Conservation (phyloP, 176 grass and related monocot species). For the Pontederia paniculata region DNA sequence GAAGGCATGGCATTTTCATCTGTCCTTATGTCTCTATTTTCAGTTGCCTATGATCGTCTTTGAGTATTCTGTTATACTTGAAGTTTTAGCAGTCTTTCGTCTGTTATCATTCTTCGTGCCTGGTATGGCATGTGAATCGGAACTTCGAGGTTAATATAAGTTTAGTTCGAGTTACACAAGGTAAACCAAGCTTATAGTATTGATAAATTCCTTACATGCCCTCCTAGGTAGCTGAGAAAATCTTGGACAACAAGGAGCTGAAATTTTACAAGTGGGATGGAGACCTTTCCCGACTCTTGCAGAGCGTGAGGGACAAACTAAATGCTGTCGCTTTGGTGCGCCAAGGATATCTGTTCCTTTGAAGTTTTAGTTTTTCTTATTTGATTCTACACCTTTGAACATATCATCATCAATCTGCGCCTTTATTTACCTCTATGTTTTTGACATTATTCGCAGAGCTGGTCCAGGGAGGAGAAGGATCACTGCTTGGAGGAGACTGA, state of each 20-base stretch:
- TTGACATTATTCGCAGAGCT: constrained; percentile 27
- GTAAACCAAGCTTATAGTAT: background rate
- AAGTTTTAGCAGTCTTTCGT: too few species aligned
- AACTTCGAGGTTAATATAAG: background rate
- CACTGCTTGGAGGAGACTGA: constrained; percentile 81
- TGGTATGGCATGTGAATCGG: too few species aligned
- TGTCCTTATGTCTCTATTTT: too few species aligned
- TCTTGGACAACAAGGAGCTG: constrained; percentile 86
- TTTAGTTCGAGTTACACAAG: background rate
- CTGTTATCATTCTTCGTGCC: too few species aligned
- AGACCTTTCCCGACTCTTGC: constrained; percentile 62
- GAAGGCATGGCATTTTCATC: too few species aligned
- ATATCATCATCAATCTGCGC: background rate
- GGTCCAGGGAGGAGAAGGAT: constrained; percentile 81
- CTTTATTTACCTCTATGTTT: background rate
- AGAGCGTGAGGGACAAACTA: constrained; percentile 66
- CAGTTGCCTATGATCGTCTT: too few species aligned
- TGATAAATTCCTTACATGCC: background rate
- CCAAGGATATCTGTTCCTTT: background rate
- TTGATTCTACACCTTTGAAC: too few species aligned
- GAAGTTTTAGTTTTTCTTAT: background rate
- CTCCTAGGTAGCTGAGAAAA: constrained; percentile 71
- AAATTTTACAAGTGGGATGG: constrained; percentile 96
- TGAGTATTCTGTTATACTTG: too few species aligned
- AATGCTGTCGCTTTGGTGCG: constrained; percentile 68